phyloP scores from a whole-genome alignment of 768 basidiomycete genomes.

The Tulasnella sp. region DNA sequence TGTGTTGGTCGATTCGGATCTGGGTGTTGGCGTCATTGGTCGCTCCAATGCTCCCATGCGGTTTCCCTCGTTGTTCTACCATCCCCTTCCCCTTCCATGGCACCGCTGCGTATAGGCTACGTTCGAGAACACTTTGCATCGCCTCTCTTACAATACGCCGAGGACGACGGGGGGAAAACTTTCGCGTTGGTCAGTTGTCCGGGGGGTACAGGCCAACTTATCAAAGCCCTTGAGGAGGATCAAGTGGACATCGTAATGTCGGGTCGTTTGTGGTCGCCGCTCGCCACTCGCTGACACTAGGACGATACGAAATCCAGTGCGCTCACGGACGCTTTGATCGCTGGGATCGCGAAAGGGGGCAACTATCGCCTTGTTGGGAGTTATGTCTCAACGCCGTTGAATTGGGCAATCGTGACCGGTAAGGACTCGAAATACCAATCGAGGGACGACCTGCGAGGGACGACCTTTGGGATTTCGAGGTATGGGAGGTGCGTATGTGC shows the following conservation, averaged over 20 bases:
- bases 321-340: constrained; percentile 80
- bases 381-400: constrained; percentile 46
- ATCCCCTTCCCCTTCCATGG: background rate
- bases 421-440: constrained; percentile 53
- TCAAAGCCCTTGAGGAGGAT: constrained; percentile 56
- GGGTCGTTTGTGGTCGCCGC: constrained; percentile 19
- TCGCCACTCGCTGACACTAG: background rate
- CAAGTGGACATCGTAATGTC: constrained; percentile 78
- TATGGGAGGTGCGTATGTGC: constrained; percentile 50
- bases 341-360: constrained; percentile 84
- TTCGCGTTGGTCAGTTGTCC: constrained; percentile 86
- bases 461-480: constrained; percentile 80
- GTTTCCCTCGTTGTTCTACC: no score
- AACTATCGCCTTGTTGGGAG: constrained; percentile 88
- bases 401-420: constrained; percentile 85
- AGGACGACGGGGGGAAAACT: constrained; percentile 51
- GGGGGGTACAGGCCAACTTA: constrained; percentile 78
- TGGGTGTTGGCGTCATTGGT: no score
- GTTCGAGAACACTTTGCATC: constrained; percentile 87
- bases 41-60: no score
- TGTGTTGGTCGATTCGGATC: no score
- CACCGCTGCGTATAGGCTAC: constrained; percentile 17
- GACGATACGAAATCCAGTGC: constrained; percentile 38
- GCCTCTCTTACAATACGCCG: constrained; percentile 70
- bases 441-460: constrained; percentile 64